Evolutionary conservation across 768 basidiomycete species (phyloP).

Genomic region (Phallus indusiatus): DNA sequence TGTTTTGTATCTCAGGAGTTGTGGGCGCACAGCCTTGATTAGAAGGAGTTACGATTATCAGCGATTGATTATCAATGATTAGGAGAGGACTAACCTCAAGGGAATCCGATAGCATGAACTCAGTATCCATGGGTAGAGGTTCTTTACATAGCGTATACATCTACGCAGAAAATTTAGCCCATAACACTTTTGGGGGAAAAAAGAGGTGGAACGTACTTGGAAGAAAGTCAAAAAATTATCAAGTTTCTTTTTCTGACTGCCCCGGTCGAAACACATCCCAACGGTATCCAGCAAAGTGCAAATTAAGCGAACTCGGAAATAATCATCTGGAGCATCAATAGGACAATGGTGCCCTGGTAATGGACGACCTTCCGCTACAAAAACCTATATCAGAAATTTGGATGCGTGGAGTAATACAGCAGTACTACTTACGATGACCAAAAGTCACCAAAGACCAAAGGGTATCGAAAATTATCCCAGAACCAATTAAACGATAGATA

Average conservation of each 20-base stretch:
- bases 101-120: constrained; percentile 94
- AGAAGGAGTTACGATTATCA: constrained; percentile 4
- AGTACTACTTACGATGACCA: constrained; percentile 74
- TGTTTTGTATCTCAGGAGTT: constrained; percentile 56
- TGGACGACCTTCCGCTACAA: constrained; percentile 79
- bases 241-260: constrained; percentile 83
- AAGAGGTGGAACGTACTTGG: constrained; percentile 46
- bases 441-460: constrained; percentile 93
- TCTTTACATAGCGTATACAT: constrained; percentile 89
- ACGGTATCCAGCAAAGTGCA: constrained; percentile 92
- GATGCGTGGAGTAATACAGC: constrained; percentile 1
- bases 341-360: constrained; percentile 63
- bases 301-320: constrained; percentile 85
- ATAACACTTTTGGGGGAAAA: constrained; percentile 1
- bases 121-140: constrained; percentile 90
- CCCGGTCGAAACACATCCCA: constrained; percentile 96
- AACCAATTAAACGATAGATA: constrained; percentile 88
- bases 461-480: constrained; percentile 84
- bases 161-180: constrained; percentile 27
- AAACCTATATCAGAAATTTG: not conserved
- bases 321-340: constrained; percentile 91
- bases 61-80: not conserved
- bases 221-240: constrained; percentile 91
- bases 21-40: constrained; percentile 75
- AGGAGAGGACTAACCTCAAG: constrained; percentile 52